These are phyloP conservation scores for Penicillium sp. DNA, from an alignment of 2,329 filamentous ascomycete genomes.

Conservation along the genomic window DNA sequence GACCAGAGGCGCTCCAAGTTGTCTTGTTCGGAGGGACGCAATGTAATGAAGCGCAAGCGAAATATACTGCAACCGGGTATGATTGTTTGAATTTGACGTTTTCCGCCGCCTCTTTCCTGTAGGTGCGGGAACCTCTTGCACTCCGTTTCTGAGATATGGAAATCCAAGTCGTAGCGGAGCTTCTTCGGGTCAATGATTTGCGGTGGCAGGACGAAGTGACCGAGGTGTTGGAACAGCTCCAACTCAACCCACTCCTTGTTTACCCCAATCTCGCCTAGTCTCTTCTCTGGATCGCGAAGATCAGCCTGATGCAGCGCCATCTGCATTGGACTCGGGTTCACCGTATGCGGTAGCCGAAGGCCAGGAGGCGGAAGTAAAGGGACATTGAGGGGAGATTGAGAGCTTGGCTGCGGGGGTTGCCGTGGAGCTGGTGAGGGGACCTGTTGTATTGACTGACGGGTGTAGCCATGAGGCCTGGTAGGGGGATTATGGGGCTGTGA, in stretches of 20 bases:
- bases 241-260: slow-evolving; percentile 19
- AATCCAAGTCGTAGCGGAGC: slow-evolving; percentile 30
- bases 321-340: slow-evolving; percentile 15
- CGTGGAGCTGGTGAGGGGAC: neutral
- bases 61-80: slow-evolving; percentile 56
- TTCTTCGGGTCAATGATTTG: slow-evolving; percentile 24
- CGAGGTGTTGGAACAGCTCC: slow-evolving; percentile 36
- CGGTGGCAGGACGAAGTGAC: slow-evolving; percentile 30
- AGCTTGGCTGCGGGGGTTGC: neutral
- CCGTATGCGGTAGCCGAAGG: slow-evolving; percentile 11
- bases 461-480: neutral
- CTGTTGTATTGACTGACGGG: neutral
- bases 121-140: slow-evolving; percentile 31
- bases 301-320: slow-evolving; percentile 52
- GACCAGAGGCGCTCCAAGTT: slow-evolving; percentile 56
- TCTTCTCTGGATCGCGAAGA: slow-evolving; percentile 50
- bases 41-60: slow-evolving; percentile 63
- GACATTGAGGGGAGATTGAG: neutral
- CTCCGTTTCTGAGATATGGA: slow-evolving; percentile 32
- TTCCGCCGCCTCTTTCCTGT: slow-evolving; percentile 12
- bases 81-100: slow-evolving; percentile 31
- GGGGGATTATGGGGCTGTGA: neutral
- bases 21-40: slow-evolving; percentile 27
- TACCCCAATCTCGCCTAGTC: slow-evolving; percentile 22
- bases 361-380: slow-evolving; percentile 12